Evolutionary conservation across 805 yeast species (phyloP).

Genomic region (Ogataea parapolymorpha): DNA sequence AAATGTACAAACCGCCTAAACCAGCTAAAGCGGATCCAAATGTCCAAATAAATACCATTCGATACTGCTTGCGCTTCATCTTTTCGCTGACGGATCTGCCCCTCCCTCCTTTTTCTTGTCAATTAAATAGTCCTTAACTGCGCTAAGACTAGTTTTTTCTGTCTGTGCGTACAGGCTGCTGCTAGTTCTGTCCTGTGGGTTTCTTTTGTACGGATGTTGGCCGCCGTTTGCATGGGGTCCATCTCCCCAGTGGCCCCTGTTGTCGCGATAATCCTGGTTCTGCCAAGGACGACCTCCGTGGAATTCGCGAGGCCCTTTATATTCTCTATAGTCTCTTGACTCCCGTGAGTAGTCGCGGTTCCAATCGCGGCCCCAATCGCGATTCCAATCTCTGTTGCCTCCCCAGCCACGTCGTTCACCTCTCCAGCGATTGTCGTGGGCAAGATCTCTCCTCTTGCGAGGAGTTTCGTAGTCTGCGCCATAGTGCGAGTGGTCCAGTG

Average conservation of each 20-base stretch:
- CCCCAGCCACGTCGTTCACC: constrained; percentile 6
- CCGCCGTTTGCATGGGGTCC: neutral
- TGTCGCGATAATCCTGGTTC: neutral
- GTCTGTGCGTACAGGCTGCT: constrained; percentile 14
- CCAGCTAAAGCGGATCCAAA: constrained; percentile 63
- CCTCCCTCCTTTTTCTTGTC: constrained; percentile 16
- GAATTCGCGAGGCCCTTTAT: no score
- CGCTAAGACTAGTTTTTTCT: constrained; percentile 17
- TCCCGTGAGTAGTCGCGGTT: constrained; percentile 2
- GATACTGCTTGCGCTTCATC: constrained; percentile 7
- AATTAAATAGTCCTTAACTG: constrained; percentile 16
- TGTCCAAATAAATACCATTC: constrained; percentile 18
- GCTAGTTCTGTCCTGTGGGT: constrained; percentile 4
- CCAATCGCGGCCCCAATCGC: constrained; percentile 1
- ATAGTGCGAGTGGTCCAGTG: constrained; percentile 19
- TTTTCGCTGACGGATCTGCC: constrained; percentile 9
- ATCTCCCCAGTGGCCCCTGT: neutral
- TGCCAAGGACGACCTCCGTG: no score
- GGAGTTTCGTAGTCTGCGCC: constrained; percentile 13
- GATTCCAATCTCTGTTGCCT: neutral
- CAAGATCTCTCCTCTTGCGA: constrained; percentile 6
- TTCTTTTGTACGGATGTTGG: neutral
- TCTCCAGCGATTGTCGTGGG: constrained; percentile 7
- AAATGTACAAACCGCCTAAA: constrained; percentile 56
- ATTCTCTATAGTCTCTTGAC: constrained; percentile 1